A percentile compares a stretch with the other conserved stretches of the same genome.
Conservation (phyloP, 2,329 filamentous ascomycete species). For the Epichloe sibirici region DNA sequence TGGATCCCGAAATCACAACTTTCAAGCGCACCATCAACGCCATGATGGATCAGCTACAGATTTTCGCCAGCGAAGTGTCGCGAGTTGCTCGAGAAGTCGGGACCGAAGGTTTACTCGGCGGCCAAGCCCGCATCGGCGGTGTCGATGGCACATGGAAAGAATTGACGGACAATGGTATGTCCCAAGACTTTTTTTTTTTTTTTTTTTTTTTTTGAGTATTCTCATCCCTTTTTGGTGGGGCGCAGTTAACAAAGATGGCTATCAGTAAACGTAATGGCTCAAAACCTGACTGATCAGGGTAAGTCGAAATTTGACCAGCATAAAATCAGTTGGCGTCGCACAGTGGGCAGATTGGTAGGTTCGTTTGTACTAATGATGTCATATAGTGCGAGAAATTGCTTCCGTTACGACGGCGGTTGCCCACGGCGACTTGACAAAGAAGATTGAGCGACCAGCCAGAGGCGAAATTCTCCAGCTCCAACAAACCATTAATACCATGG, state of each 20-base stretch:
- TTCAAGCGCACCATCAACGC: conserved; percentile 98
- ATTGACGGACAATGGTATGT: conserved; percentile 68
- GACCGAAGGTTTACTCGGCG: conserved; percentile 86
- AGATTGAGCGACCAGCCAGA: conserved; percentile 68
- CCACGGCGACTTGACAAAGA: conserved; percentile 71
- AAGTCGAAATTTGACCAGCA: conserved; percentile 4
- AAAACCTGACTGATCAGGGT: conserved; percentile 68
- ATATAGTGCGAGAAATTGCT: conserved; percentile 64
- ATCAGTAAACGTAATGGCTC: conserved; percentile 69
- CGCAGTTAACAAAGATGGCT: conserved; percentile 11
- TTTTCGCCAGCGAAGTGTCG: conserved; percentile 93
- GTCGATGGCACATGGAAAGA: conserved; percentile 98
- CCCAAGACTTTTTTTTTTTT: neutral
- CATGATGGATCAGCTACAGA: conserved; percentile 97
- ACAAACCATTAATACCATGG: conserved; percentile 83
- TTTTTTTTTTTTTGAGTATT: neutral
- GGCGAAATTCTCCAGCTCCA: conserved; percentile 75
- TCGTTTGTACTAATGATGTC: conserved; percentile 5
- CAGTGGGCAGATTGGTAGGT: neutral
- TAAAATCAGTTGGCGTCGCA: neutral
- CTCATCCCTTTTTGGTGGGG: neutral
- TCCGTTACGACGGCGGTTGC: conserved; percentile 75
- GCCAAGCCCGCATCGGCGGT: conserved; percentile 84
- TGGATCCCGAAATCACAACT: conserved; percentile 95
- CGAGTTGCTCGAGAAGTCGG: conserved; percentile 90